Base-by-base conservation (phyloP, 1,284 basidiomycete genomes). In the Pseudomicrostroma phylloplanum region DNA sequence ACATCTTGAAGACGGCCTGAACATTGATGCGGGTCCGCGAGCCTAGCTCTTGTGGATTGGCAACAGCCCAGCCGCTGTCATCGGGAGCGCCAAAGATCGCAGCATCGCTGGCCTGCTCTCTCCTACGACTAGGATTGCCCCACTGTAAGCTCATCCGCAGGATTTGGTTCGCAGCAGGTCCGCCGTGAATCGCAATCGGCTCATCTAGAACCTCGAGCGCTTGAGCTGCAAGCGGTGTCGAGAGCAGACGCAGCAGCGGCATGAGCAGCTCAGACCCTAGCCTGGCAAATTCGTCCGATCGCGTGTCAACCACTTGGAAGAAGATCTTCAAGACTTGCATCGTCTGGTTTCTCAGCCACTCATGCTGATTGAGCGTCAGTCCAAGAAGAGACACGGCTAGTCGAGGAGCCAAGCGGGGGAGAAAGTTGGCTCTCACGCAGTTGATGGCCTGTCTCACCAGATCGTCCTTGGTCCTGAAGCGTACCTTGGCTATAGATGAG, bases 191-290 rank as follows among this genome's bases (percentile, higher is more conserved):
- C 23, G 85, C 85, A 76, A 90, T 86, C 0, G 90, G 91, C 72
- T 92, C 89, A 72, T 96, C 92, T 1, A 96, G 84, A 17, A 96
- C 91, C 56, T 94, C 91, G 53, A 96, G 83, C 0, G 92, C 92
- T 67, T 90, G 86, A 2, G 87, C 80, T 6, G 92, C 88, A 30
- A 93, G 84, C 70, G 92, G 89, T 1, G 89, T 91, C 67, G 89
- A 88, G 13, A 96, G 83, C 26, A 96, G 84, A 26, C 91, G 87
- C 40, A 96, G 82, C 21, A 96, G 82, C 0, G 93, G 93, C 87
- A 92, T 92, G 23, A 96, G 84, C 21, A 94, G 83, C 77, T 94
- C 92, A 0, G 89, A 88, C 0, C 89, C 89, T 41, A 92, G 82
- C 0, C 86, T 82, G 60, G 88, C 87, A 11, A 91, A 84, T 1